Evolutionary conservation across 2,329 filamentous ascomycete species (phyloP), one percentile per base, ranked within the genome.

Genomic region (Tolypocladium inflatum): DNA sequence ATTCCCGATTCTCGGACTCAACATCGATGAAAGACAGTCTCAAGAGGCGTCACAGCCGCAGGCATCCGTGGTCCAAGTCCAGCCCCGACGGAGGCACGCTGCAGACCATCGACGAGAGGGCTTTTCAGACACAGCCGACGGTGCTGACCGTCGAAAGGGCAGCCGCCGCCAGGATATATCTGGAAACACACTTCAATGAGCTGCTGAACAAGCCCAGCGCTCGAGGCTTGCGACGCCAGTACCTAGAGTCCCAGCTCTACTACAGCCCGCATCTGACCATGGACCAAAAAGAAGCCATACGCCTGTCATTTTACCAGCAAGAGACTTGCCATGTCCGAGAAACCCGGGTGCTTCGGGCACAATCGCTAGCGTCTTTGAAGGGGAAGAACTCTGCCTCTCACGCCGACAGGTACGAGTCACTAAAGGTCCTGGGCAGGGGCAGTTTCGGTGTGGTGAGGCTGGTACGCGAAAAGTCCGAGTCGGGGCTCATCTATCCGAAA

Each of bases 371-470:
- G 9, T 59, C 61, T 11, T 21, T 62, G 51, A 61, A 41, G 4
- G 57, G 56, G 11, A 58, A 57, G 5, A 56, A 59, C 7, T 53
- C 54, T 1, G 52, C 33, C 3, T 58, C 66, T 2, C 64, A 63
- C 10, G 61, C 61, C 21, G 65, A 72, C 13, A 69, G 68, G 78
- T 97, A 93, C 66, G 88, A 96, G 63, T 79, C 87, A 15, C 74
- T 97, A 37, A 89, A 91, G 64, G 80, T 95, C 21, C 79, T 97
- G 6, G 92, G 94, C 0, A 96, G 94, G 70, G 93, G 94, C 10
- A 97, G 92, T 68, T 99, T 97, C 73, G 93, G 94, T 0, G 87
- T 96, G 30, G 94, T 99, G 19, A 84, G 88, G 52, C 79, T 99
- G 41, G 92, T 97, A 2, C 86, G 85, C 58, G 88, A 92, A 69